These are phyloP conservation scores for Endocladia muricata DNA, from an alignment of 31 red algal genomes.

Conservation along the genomic window DNA sequence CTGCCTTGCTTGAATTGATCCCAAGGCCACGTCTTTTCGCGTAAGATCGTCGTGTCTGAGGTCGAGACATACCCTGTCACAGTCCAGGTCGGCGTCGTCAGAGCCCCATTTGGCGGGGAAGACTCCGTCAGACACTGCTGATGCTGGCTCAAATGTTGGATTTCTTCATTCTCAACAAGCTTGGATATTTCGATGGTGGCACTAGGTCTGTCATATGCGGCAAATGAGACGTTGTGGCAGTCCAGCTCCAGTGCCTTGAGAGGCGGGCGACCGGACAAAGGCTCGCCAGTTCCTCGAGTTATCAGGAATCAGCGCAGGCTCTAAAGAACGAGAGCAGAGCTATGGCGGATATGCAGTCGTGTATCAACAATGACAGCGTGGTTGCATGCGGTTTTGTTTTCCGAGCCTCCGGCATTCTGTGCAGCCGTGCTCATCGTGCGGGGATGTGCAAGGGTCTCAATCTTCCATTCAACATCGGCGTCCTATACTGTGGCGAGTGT, in stretches of 20 bases:
- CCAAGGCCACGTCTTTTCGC: background rate
- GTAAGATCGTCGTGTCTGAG: background rate
- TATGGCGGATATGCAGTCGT: constrained; percentile 17
- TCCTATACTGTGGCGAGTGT: background rate
- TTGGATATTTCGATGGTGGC: constrained; percentile 4
- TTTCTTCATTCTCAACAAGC: background rate
- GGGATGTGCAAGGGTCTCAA: background rate
- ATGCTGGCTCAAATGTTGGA: background rate
- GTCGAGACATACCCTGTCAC: background rate
- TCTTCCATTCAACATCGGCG: background rate
- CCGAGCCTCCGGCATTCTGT: background rate
- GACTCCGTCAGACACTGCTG: constrained; percentile 3
- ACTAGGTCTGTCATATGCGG: background rate
- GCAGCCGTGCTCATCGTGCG: constrained; percentile 23
- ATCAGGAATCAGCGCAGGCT: constrained; percentile 14
- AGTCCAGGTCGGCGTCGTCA: constrained; percentile 26
- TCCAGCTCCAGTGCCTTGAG: constrained; percentile 10
- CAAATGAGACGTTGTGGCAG: background rate
- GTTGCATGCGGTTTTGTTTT: background rate
- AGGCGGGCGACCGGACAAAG: constrained; percentile 10
- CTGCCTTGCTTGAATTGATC: background rate
- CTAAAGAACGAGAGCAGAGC: constrained; percentile 1
- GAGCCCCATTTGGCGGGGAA: background rate
- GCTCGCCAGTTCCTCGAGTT: constrained; percentile 11
- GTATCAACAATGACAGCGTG: constrained; percentile 11